A percentile compares a stretch with the other conserved stretches of the same genome.
Evolutionary conservation across 768 basidiomycete genomes (phyloP).

Genomic region (Strobilomyces echinocephalus): DNA sequence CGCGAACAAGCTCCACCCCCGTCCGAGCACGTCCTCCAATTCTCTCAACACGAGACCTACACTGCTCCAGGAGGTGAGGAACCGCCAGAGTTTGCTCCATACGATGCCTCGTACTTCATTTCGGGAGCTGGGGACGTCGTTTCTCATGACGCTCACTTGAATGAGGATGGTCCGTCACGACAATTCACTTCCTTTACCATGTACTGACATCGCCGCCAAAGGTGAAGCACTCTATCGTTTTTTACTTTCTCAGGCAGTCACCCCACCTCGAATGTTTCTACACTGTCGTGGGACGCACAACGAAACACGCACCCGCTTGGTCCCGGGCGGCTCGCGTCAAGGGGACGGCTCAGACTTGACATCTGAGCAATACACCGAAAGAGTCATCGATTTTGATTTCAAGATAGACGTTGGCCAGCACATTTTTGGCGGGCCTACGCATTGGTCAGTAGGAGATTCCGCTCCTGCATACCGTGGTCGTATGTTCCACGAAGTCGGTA

Average conservation of each 20-base stretch:
- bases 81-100: conserved; percentile 60
- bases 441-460: conserved; percentile 61
- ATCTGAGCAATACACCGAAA: conserved; percentile 53
- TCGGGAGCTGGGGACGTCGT: conserved; percentile 47
- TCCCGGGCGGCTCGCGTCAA: conserved; percentile 26
- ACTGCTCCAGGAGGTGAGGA: conserved; percentile 36
- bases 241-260: conserved; percentile 51
- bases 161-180: conserved; percentile 48
- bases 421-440: conserved; percentile 37
- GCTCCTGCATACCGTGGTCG: conserved; percentile 62
- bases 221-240: conserved; percentile 74
- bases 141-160: conserved; percentile 68
- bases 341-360: conserved; percentile 33
- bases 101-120: conserved; percentile 57
- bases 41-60: conserved; percentile 19
- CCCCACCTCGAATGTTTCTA: conserved; percentile 42
- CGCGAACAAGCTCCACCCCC: conserved; percentile 18
- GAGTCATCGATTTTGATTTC: conserved; percentile 67
- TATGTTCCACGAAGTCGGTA: conserved; percentile 55
- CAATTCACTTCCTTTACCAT: background rate
- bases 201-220: conserved; percentile 22
- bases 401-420: conserved; percentile 48
- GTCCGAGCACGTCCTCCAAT: conserved; percentile 26
- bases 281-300: conserved; percentile 52
- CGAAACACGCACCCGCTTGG: conserved; percentile 48